Percentiles rank a stretch among this genome's conserved stretches.
Evolutionary conservation across 2,329 filamentous ascomycete species (phyloP).

Genomic region (Fusarium buharicum): DNA sequence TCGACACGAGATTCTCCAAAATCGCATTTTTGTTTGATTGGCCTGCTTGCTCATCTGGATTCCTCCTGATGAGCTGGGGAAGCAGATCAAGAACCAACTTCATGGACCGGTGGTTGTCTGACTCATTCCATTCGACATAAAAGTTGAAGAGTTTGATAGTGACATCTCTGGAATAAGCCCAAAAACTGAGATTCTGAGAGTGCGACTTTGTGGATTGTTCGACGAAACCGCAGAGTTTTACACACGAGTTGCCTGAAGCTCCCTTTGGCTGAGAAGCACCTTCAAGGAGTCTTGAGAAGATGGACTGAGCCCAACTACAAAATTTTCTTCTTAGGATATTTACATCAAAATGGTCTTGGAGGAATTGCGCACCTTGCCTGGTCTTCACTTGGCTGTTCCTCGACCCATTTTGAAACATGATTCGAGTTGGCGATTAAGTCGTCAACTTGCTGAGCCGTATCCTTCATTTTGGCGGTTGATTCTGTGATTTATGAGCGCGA

Average conservation of each 20-base stretch:
- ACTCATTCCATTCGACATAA: constrained; percentile 74
- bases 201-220: constrained; percentile 66
- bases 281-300: constrained; percentile 61
- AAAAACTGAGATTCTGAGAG: constrained; percentile 54
- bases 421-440: constrained; percentile 52
- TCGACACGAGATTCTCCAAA: constrained; percentile 64
- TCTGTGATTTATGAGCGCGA: constrained; percentile 1
- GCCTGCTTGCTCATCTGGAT: constrained; percentile 56
- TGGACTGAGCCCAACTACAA: constrained; percentile 49
- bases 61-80: constrained; percentile 60
- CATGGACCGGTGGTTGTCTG: constrained; percentile 72
- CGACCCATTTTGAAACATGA: constrained; percentile 56
- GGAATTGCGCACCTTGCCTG: constrained; percentile 52
- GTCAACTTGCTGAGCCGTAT: constrained; percentile 44
- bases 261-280: constrained; percentile 64
- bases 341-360: constrained; percentile 21
- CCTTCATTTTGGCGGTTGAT: constrained; percentile 34
- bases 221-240: constrained; percentile 70
- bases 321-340: constrained; percentile 37
- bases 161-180: constrained; percentile 63
- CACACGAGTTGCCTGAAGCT: constrained; percentile 64
- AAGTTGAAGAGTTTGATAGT: constrained; percentile 66
- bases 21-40: constrained; percentile 57
- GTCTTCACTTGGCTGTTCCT: constrained; percentile 49
- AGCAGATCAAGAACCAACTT: constrained; percentile 70